These are phyloP conservation scores for Thielaviopsis populi DNA, from an alignment of 2,329 filamentous ascomycete genomes.

Conservation along the genomic window DNA sequence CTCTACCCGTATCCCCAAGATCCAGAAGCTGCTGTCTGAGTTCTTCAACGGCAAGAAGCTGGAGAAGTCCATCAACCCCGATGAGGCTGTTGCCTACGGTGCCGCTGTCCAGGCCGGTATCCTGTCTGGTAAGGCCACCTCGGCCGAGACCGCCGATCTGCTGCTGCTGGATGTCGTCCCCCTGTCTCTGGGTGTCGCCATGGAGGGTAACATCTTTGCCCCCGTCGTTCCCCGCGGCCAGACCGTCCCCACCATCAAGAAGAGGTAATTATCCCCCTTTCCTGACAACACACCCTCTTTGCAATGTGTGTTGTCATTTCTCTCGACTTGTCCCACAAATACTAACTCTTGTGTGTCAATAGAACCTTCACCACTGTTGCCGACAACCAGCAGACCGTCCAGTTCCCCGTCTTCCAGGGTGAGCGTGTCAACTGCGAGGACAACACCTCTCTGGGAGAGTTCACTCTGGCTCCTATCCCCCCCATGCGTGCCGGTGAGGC, in stretches of 20 bases:
- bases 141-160: slow-evolving; percentile 84
- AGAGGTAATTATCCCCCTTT: slow-evolving; percentile 27
- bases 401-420: slow-evolving; percentile 90
- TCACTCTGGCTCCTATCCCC: slow-evolving; percentile 80
- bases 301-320: no score
- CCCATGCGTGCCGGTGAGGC: slow-evolving; percentile 88
- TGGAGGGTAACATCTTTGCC: slow-evolving; percentile 99
- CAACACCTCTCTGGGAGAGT: slow-evolving; percentile 95
- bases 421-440: slow-evolving; percentile 97
- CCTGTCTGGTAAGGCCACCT: slow-evolving; percentile 93
- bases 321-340: no score
- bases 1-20: slow-evolving; percentile 94
- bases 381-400: slow-evolving; percentile 63
- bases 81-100: slow-evolving; percentile 98
- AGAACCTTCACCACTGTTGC: slow-evolving; percentile 76
- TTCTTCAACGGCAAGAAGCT: slow-evolving; percentile 99
- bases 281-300: no score
- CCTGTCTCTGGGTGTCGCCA: slow-evolving; percentile 93
- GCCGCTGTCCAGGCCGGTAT: slow-evolving; percentile 98
- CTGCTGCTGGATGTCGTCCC: slow-evolving; percentile 93
- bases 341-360: no score
- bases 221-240: slow-evolving; percentile 72
- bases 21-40: slow-evolving; percentile 98
- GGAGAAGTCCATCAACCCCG: slow-evolving; percentile 99
- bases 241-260: slow-evolving; percentile 69